phyloP scores from a whole-genome alignment of 495 filamentous ascomycete species.

The Staphylotrichum tortipilum region DNA sequence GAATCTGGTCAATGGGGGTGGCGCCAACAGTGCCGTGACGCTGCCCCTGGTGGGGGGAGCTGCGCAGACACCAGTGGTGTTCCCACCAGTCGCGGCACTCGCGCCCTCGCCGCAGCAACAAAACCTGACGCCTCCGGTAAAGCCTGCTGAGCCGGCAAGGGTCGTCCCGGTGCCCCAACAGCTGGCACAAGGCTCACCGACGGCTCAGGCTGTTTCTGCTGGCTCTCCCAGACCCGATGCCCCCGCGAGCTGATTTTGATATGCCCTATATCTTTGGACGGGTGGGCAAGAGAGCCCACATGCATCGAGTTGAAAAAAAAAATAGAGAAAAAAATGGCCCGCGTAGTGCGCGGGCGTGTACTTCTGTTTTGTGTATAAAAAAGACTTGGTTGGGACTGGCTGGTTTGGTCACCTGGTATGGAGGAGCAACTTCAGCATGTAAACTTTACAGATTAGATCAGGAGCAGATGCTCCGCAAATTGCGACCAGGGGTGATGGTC shows the following conservation, averaged over 20 bases:
- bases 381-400: too few relatives aligned
- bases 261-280: too few relatives aligned
- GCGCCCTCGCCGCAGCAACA: slow-evolving; percentile 45
- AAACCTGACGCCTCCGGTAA: slow-evolving; percentile 43
- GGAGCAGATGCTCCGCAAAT: neutral
- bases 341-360: too few relatives aligned
- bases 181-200: neutral
- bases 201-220: neutral
- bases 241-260: neutral
- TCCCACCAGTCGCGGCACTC: slow-evolving; percentile 44
- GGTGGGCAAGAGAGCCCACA: too few relatives aligned
- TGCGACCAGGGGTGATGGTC: neutral
- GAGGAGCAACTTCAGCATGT: neutral
- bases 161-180: slow-evolving; percentile 8
- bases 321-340: too few relatives aligned
- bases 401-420: too few relatives aligned
- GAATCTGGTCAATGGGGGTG: slow-evolving; percentile 10
- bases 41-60: slow-evolving; percentile 13
- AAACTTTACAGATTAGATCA: neutral
- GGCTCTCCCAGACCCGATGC: neutral
- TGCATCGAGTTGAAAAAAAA: too few relatives aligned
- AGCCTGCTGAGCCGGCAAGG: slow-evolving; percentile 31
- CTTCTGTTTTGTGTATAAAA: too few relatives aligned
- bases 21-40: slow-evolving; percentile 14
- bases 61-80: slow-evolving; percentile 28